Conservation (phyloP, 176 grass and related monocot species). For the Oryza punctata region DNA sequence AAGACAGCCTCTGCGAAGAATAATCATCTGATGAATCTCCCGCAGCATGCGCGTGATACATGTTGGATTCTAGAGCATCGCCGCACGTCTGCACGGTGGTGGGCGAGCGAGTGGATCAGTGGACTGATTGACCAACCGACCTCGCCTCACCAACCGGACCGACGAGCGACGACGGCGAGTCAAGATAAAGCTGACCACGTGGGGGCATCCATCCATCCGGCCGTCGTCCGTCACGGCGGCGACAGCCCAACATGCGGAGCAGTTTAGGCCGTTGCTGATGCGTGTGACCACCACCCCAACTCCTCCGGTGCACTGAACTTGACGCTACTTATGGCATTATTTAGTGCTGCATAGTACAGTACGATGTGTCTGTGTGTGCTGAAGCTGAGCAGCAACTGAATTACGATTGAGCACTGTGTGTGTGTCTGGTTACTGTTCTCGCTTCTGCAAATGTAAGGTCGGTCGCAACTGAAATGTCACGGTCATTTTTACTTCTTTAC, state of each 20-base stretch:
- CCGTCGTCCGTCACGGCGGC: neutral
- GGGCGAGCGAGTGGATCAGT: neutral
- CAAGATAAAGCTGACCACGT: conserved; percentile 30
- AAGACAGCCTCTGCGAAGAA: neutral
- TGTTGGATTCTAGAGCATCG: neutral
- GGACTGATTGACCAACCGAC: neutral
- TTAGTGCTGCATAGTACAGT: neutral
- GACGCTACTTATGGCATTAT: neutral
- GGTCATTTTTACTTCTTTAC: neutral
- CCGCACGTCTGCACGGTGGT: neutral
- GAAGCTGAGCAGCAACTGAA: neutral
- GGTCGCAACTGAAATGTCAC: neutral
- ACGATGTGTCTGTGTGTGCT: neutral
- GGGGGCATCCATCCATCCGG: neutral
- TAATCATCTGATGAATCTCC: neutral
- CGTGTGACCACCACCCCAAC: neutral
- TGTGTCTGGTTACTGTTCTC: neutral
- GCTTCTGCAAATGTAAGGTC: neutral
- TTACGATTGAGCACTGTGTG: too few species aligned
- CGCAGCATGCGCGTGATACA: neutral
- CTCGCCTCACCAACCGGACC: conserved; percentile 30
- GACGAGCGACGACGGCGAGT: neutral
- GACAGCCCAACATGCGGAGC: conserved; percentile 3
- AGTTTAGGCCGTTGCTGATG: neutral
- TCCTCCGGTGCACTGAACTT: neutral